Conservation (phyloP, 306 rosid species). For the Leucaena leucocephala region DNA sequence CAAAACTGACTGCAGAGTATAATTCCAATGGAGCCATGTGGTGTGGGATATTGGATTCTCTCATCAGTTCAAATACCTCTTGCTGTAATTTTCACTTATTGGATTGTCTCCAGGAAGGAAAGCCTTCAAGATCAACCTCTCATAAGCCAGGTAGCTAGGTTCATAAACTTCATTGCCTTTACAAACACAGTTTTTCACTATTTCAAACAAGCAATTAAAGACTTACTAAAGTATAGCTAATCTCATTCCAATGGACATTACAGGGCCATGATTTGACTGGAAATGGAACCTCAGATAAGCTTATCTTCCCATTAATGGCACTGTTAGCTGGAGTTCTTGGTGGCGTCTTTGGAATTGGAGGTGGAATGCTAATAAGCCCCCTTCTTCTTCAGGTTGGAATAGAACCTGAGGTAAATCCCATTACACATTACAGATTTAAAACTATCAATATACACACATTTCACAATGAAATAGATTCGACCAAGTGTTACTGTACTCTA, state of each 20-base stretch:
- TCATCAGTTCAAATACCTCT: constrained; percentile 81
- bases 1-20: constrained; percentile 64
- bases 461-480: no score
- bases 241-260: constrained; percentile 8
- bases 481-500: no score
- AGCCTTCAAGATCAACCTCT: constrained; percentile 47
- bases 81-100: constrained; percentile 68
- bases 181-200: not conserved
- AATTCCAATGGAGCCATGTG: constrained; percentile 70
- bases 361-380: constrained; percentile 95
- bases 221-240: not conserved
- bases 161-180: constrained; percentile 7
- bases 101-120: constrained; percentile 62
- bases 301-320: constrained; percentile 77
- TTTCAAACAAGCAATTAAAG: not conserved
- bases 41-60: constrained; percentile 73
- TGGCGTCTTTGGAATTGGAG: constrained; percentile 92
- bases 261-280: constrained; percentile 42
- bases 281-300: constrained; percentile 48
- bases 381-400: constrained; percentile 86
- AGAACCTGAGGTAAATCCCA: constrained; percentile 65
- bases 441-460: no score
- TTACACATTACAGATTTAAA: not conserved
- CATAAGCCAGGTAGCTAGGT: constrained; percentile 60
- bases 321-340: constrained; percentile 75